A percentile compares a stretch with the other conserved stretches of the same genome.
Conservation (phyloP, 768 basidiomycete species). For the Naematelia aurantialba region DNA sequence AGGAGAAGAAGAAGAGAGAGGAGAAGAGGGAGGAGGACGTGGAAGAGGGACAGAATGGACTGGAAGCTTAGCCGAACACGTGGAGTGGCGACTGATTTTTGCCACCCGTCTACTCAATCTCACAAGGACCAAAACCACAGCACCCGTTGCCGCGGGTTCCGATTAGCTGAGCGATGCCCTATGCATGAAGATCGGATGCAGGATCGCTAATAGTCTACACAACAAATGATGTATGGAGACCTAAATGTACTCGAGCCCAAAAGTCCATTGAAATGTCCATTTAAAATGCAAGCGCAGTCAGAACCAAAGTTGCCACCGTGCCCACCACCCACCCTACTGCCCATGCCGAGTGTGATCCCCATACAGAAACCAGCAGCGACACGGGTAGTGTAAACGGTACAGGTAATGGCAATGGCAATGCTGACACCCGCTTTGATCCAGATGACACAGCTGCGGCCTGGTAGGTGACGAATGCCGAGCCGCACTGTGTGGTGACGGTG, state of each 20-base stretch:
- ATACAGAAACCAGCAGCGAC: no score
- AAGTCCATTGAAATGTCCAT: not conserved
- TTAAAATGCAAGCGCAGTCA: not conserved
- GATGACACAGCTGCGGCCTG: not conserved
- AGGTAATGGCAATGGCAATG: not conserved
- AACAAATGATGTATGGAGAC: not conserved
- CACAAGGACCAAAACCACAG: no score
- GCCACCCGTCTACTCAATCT: no score
- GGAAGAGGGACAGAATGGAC: conserved; percentile 8
- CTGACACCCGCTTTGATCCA: not conserved
- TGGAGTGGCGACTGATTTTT: not conserved
- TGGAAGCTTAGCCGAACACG: not conserved
- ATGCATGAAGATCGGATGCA: no score
- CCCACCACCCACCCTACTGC: not conserved
- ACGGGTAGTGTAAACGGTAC: no score
- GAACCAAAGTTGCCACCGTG: not conserved
- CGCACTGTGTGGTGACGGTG: conserved; percentile 34
- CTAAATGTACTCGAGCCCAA: not conserved
- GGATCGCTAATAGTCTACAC: not conserved
- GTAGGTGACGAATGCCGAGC: conserved; percentile 17
- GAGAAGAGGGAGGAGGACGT: not conserved
- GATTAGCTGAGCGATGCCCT: no score
- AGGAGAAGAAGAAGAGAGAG: conserved; percentile 1
- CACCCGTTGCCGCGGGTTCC: no score
- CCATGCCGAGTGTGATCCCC: no score